Evolutionary conservation across 345 rosid genomes (phyloP), one percentile per base, ranked within the genome.

Genomic region (Crucihimalaya himalaica): DNA sequence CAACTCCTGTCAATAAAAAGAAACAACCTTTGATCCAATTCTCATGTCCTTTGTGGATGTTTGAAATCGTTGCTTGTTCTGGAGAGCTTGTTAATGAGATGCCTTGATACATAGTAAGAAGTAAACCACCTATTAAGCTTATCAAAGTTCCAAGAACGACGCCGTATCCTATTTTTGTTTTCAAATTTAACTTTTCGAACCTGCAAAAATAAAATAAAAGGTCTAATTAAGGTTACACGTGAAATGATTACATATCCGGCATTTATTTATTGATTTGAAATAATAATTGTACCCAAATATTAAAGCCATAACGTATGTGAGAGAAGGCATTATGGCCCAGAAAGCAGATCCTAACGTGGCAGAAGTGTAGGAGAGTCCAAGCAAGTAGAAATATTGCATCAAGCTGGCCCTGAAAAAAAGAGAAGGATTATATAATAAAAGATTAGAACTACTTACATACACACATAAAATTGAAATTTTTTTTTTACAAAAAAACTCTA

Each of bases 291-390:
- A 86, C 93, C 91, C 62, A 59, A 88, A 82, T 31, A 88, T 78
- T 52, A 90, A 66, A 64, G 93, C 91, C 87, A 86, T 70, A 34
- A 88, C 46, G 77, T 88, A 88, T 45, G 93, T 88, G 68, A 81
- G 16, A 4, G 85, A 82, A 16, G 91, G 91, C 45, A 88, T 79
- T 65, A 81, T 75, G 75, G 83, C 86, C 79, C 72, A 35, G 77
- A 88, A 90, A 42, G 93, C 93, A 68, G 85, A 80, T 0, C 85
- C 56, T 60, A 86, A 76, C 19, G 89, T 81, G 42, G 96, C 84
- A 7, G 96, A 82, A 25, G 96, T 86, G 76, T 86, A 77, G 68
- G 84, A 74, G 51, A 90, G 88, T 42, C 96, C 93, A 29, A 81
- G 82, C 40, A 90, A 88, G 75, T 79, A 85, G 69, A 83, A 80